Conservation (phyloP, 2,329 filamentous ascomycete species). For the Trichophyton mentagrophytes region DNA sequence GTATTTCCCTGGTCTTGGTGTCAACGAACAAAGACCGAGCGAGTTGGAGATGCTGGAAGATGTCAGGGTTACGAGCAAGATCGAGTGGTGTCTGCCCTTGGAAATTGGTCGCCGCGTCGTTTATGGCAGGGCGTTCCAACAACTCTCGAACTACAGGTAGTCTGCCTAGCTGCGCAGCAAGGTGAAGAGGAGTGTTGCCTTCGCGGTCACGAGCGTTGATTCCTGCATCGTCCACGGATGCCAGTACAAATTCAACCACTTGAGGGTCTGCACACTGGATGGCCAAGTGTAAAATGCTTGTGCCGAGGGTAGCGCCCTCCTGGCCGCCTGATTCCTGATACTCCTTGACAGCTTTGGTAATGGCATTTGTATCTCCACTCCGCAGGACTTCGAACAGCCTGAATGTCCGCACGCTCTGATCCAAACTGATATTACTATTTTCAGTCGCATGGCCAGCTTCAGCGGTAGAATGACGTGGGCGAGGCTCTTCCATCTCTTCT, state of each 20-base stretch:
- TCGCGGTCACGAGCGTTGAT: constrained; percentile 85
- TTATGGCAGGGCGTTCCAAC: constrained; percentile 69
- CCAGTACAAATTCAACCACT: constrained; percentile 90
- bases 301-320: constrained; percentile 46
- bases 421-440: constrained; percentile 46
- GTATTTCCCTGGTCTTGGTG: constrained; percentile 68
- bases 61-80: constrained; percentile 79
- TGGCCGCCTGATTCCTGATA: constrained; percentile 39
- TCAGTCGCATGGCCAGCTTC: constrained; percentile 20
- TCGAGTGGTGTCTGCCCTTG: constrained; percentile 78
- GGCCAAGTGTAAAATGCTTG: constrained; percentile 80
- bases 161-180: constrained; percentile 73
- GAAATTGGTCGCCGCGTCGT: constrained; percentile 75
- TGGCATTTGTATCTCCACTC: constrained; percentile 78
- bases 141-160: constrained; percentile 69
- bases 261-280: constrained; percentile 89
- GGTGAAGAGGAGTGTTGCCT: constrained; percentile 83
- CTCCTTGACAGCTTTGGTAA: constrained; percentile 66
- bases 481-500: constrained; percentile 18
- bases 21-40: constrained; percentile 83
- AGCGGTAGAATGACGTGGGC: constrained; percentile 22
- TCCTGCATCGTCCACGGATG: constrained; percentile 58
- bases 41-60: constrained; percentile 88
- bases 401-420: constrained; percentile 90
- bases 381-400: constrained; percentile 84